Conservation (phyloP, 2,329 filamentous ascomycete species). For the Cryphonectria naterciae region DNA sequence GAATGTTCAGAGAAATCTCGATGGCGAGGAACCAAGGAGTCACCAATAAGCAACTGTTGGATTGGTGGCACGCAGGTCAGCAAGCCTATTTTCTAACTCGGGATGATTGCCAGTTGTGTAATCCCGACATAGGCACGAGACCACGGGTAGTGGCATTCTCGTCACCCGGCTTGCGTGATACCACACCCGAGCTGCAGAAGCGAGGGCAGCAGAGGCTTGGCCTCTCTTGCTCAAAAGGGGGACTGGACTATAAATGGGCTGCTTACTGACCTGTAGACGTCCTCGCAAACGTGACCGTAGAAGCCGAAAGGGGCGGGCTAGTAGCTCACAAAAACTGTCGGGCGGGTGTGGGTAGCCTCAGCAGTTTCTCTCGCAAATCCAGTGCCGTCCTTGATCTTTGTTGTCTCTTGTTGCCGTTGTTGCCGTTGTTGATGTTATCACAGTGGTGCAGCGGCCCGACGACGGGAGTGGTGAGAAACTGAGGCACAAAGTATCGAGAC, state of each 20-base stretch:
- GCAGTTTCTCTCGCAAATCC: background rate
- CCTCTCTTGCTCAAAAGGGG: background rate
- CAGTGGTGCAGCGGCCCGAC: conserved; percentile 1
- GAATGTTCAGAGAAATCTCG: conserved; percentile 9
- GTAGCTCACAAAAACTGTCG: background rate
- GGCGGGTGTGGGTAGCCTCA: conserved; percentile 1
- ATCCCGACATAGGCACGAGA: conserved; percentile 14
- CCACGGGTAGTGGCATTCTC: conserved; percentile 16
- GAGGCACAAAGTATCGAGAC: conserved; percentile 3
- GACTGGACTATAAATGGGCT: conserved; percentile 12
- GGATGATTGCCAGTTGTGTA: conserved; percentile 18
- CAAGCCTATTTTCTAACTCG: conserved; percentile 10
- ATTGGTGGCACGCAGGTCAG: conserved; percentile 20
- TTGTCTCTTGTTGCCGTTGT: background rate
- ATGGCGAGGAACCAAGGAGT: conserved; percentile 8
- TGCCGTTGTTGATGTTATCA: background rate
- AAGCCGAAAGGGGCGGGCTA: conserved; percentile 2
- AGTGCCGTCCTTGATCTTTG: background rate
- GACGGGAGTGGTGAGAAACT: background rate
- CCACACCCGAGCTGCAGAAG: conserved; percentile 15
- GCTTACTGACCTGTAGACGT: conserved; percentile 26
- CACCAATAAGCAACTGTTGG: conserved; percentile 15
- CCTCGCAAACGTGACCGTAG: conserved; percentile 4
- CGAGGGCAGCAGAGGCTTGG: conserved; percentile 8
- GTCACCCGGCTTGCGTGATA: conserved; percentile 17